Percentiles rank a stretch among this genome's conserved stretches.
These are phyloP conservation scores for Celoporthe dispersa DNA, from an alignment of 2,329 filamentous ascomycete species.

Conservation along the genomic window DNA sequence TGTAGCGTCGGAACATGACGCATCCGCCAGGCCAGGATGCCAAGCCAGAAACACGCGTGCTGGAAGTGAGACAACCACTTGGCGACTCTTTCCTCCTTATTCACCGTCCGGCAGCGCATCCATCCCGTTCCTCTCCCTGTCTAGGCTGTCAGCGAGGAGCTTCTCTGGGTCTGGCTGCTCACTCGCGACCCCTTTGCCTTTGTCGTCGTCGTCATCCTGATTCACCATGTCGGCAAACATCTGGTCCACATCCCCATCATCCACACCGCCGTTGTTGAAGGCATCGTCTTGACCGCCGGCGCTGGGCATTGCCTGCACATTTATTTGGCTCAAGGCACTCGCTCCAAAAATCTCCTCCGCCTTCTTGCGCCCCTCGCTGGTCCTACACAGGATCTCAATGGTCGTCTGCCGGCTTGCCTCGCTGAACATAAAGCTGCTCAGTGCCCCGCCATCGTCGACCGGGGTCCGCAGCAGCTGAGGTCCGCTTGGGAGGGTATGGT, in stretches of 20 bases:
- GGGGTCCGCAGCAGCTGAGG: slow-evolving; percentile 51
- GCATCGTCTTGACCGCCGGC: slow-evolving; percentile 32
- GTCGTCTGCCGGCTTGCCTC: slow-evolving; percentile 54
- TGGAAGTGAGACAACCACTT: not conserved
- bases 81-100: slow-evolving; percentile 30
- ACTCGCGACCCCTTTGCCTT: slow-evolving; percentile 36
- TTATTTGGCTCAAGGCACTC: slow-evolving; percentile 47
- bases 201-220: slow-evolving; percentile 48
- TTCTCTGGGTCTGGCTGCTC: slow-evolving; percentile 18
- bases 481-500: slow-evolving; percentile 42
- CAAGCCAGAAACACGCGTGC: not conserved
- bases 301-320: slow-evolving; percentile 6
- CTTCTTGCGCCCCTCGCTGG: slow-evolving; percentile 53
- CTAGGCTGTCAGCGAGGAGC: slow-evolving; percentile 48
- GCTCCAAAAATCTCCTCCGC: slow-evolving; percentile 57
- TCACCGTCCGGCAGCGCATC: slow-evolving; percentile 51
- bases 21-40: not conserved
- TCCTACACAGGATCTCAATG: slow-evolving; percentile 56
- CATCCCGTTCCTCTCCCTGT: slow-evolving; percentile 52
- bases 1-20: not conserved
- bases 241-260: slow-evolving; percentile 54
- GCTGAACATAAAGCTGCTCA: slow-evolving; percentile 47
- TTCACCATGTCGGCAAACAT: slow-evolving; percentile 63
- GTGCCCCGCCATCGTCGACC: slow-evolving; percentile 43
- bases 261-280: slow-evolving; percentile 36